phyloP scores from a whole-genome alignment of 202 grass and related monocot genomes.

The Zizania palustris region DNA sequence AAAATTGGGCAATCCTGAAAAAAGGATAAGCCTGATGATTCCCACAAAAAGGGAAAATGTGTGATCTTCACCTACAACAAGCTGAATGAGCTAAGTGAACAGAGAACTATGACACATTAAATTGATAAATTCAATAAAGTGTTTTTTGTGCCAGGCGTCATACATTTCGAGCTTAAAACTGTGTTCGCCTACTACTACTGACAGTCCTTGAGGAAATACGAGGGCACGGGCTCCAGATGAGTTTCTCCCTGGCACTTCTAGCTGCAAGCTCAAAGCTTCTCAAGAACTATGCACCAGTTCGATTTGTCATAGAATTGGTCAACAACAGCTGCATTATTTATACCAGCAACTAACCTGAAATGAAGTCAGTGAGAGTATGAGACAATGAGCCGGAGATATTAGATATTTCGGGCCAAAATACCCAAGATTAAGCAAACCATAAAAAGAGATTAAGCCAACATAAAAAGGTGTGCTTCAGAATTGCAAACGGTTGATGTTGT shows the following conservation, averaged over 20 bases:
- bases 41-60: neutral
- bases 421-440: neutral
- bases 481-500: neutral
- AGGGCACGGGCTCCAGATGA: constrained; percentile 4
- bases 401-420: constrained; percentile 30
- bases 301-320: constrained; percentile 98
- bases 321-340: constrained; percentile 63
- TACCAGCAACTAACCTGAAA: constrained; percentile 82
- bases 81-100: neutral
- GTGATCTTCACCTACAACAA: neutral
- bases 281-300: constrained; percentile 96
- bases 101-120: neutral
- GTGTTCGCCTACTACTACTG: neutral
- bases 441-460: constrained; percentile 4
- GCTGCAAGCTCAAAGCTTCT: constrained; percentile 68
- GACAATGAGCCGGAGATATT: neutral
- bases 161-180: constrained; percentile 31
- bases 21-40: neutral
- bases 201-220: neutral
- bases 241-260: neutral
- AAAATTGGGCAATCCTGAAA: constrained; percentile 25
- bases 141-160: neutral
- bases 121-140: constrained; percentile 9
- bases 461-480: constrained; percentile 4
- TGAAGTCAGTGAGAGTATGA: constrained; percentile 8